Base-by-base conservation (phyloP, 495 filamentous ascomycete species). In the Penicillium turbatum region DNA sequence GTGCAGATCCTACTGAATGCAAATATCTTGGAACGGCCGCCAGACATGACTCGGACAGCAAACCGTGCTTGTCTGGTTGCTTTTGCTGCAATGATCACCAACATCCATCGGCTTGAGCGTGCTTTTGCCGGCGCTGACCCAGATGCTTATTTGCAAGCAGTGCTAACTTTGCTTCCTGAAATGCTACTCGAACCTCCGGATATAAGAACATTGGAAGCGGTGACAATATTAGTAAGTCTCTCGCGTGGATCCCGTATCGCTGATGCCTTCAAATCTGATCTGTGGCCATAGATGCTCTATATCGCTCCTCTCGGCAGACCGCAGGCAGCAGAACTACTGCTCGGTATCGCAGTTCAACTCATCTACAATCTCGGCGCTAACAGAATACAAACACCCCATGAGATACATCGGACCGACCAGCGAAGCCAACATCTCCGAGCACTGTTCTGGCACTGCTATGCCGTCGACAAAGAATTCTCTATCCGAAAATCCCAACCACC, bases 401-500 rank as follows among this genome's bases (percentile, higher is more conserved):
- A 51, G 38, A 15, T 31, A 37, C 53, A 37, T 5, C 31, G 41
- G 9, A 49, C 38, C 27, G 31, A 57, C 4, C 42, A 54, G 7
- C 51, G 48, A 1, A 53, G 47, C 15, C 54, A 60, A 32, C 69
- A 72, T 56, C 29, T 66, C 5, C 68, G 69, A 3, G 59, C 53
- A 24, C 36, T 71, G 0, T 74, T 74, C 54, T 72, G 71, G 71
- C 52, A 67, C 8, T 68, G 63, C 46, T 74, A 72, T 49, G 52
- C 52, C 11, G 41, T 65, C 11, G 72, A 73, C 41, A 72, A 68
- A 26, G 63, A 71, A 42, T 52, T 69, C 17, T 64, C 64, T 7
- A 64, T 69, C 11, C 64, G 67, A 10, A 56, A 57, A 26, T 38
- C 53, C 8, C 57, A 62, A 27, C 62, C 67, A 6, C 69, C 67